phyloP scores from a whole-genome alignment of 371 early-diverging fungal genomes.

The Nosema bombycis region DNA sequence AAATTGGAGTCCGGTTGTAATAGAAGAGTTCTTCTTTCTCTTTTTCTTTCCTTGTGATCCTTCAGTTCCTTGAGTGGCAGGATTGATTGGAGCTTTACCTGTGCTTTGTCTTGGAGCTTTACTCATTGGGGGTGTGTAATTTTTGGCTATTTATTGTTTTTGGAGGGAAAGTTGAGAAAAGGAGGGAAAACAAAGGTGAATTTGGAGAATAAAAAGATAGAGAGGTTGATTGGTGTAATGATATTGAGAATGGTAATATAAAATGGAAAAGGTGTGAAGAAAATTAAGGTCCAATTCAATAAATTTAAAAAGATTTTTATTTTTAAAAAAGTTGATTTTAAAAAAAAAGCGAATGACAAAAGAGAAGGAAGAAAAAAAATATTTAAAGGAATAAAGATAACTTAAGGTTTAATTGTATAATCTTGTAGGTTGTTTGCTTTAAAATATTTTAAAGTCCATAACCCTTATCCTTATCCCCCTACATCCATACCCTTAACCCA shows the following conservation, averaged over 20 bases:
- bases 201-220: neutral
- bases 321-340: too few relatives aligned
- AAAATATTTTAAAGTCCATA: too few relatives aligned
- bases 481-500: too few relatives aligned
- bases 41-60: slow-evolving; percentile 27
- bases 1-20: slow-evolving; percentile 51
- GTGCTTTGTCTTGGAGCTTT: slow-evolving; percentile 37
- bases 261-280: neutral
- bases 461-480: too few relatives aligned
- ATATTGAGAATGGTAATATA: neutral
- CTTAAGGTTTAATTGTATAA: too few relatives aligned
- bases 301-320: too few relatives aligned
- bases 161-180: slow-evolving; percentile 37
- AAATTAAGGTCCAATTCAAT: neutral
- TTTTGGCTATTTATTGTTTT: slow-evolving; percentile 41
- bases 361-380: too few relatives aligned
- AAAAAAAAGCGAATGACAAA: too few relatives aligned
- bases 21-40: slow-evolving; percentile 45
- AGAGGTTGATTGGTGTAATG: neutral
- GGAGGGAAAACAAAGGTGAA: slow-evolving; percentile 33
- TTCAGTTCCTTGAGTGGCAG: neutral
- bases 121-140: slow-evolving; percentile 25
- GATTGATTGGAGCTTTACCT: slow-evolving; percentile 57
- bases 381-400: too few relatives aligned
- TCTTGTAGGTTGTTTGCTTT: too few relatives aligned